Percentiles rank a stretch among this genome's conserved stretches.
Evolutionary conservation across 257 asterid species (phyloP).

Genomic region (Solanum pinnatisectum): DNA sequence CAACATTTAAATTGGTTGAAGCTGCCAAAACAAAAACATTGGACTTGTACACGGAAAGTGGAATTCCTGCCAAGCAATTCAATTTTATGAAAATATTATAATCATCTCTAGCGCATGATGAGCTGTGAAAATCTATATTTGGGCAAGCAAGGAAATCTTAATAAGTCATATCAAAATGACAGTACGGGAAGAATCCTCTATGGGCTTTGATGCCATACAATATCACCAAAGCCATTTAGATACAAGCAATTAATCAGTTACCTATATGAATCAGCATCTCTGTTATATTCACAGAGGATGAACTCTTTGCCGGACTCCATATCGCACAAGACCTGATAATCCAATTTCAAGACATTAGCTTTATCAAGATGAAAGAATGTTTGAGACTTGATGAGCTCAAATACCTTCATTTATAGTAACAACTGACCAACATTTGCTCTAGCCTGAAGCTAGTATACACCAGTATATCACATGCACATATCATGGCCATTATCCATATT

Average conservation of each 20-base stretch:
- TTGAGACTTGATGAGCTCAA: background rate
- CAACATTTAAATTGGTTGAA: background rate
- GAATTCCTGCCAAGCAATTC: background rate
- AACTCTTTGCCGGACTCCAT: conserved; percentile 77
- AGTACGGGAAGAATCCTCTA: background rate
- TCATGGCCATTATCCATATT: background rate
- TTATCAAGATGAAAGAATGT: background rate
- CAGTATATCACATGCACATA: background rate
- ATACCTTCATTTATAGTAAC: background rate
- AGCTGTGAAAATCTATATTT: background rate
- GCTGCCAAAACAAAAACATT: background rate
- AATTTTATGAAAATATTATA: background rate
- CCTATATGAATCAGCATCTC: conserved; percentile 99
- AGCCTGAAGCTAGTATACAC: background rate
- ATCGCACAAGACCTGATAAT: conserved; percentile 71
- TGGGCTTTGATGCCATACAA: background rate
- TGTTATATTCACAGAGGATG: conserved; percentile 85
- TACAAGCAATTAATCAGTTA: conserved; percentile 10
- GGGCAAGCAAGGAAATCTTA: background rate
- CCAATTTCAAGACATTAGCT: background rate
- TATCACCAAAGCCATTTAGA: background rate
- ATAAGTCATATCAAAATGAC: background rate
- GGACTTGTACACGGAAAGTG: background rate
- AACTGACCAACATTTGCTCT: background rate
- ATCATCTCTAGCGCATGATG: background rate